Percentiles rank a stretch among this genome's conserved stretches.
These are phyloP conservation scores for Solanum peruvianum DNA, from an alignment of 257 asterid species.

Conservation along the genomic window DNA sequence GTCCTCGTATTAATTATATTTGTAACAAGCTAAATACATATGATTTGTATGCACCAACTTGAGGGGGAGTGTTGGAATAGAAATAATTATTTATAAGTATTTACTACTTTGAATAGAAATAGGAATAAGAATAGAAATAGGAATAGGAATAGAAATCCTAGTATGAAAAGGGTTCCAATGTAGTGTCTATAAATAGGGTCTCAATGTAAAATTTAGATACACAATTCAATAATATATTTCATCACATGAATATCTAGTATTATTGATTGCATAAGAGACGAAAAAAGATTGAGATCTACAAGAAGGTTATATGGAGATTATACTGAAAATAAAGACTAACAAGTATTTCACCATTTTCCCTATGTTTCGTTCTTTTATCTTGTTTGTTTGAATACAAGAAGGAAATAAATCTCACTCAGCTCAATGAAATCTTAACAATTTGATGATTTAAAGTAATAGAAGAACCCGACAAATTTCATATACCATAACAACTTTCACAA, in stretches of 20 bases:
- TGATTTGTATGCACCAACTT: no score
- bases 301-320: neutral
- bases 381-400: neutral
- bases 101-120: no score
- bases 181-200: no score
- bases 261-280: neutral
- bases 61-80: no score
- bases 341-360: neutral
- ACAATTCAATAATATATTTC: no score
- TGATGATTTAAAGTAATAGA: neutral
- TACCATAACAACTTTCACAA: neutral
- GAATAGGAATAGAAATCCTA: no score
- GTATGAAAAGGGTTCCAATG: no score
- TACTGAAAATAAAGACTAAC: neutral
- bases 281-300: neutral
- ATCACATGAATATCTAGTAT: neutral
- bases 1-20: no score
- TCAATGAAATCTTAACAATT: neutral
- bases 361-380: neutral
- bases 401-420: neutral
- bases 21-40: no score
- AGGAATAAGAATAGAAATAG: no score
- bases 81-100: no score
- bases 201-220: no score
- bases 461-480: neutral